These are phyloP conservation scores for Nadsonia fulvescens DNA, from an alignment of 805 yeast genomes.

Conservation along the genomic window DNA sequence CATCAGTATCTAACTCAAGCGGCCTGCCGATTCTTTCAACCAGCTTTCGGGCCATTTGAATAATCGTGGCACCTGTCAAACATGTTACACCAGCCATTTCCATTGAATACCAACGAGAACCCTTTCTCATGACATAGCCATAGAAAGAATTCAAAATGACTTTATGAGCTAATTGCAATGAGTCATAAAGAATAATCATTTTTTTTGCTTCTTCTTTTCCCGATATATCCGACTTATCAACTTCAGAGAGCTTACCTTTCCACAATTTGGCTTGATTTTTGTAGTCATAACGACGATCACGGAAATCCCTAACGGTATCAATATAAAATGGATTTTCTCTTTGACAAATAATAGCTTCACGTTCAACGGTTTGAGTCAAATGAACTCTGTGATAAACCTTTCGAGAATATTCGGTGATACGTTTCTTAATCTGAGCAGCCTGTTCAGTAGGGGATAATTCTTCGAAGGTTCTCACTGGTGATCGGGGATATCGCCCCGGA, in stretches of 20 bases:
- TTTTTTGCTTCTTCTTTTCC: conserved; percentile 79
- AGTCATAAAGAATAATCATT: conserved; percentile 85
- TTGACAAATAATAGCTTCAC: conserved; percentile 92
- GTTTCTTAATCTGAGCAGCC: conserved; percentile 51
- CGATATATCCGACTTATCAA: conserved; percentile 34
- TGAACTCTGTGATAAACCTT: conserved; percentile 72
- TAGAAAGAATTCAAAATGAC: conserved; percentile 92
- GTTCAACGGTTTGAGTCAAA: conserved; percentile 63
- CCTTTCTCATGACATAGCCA: conserved; percentile 98
- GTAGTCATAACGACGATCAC: conserved; percentile 92
- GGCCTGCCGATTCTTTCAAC: conserved; percentile 93
- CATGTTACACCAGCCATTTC: conserved; percentile 99
- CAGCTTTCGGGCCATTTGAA: conserved; percentile 86
- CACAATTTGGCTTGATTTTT: conserved; percentile 86
- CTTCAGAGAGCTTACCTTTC: conserved; percentile 59
- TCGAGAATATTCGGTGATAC: conserved; percentile 67
- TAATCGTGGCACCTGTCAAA: conserved; percentile 92
- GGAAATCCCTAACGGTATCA: conserved; percentile 79
- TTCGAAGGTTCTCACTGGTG: conserved; percentile 34
- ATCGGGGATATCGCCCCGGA: conserved; percentile 43
- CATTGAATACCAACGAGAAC: conserved; percentile 98
- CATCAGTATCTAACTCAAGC: conserved; percentile 92
- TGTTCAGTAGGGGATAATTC: conserved; percentile 66
- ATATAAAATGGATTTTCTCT: conserved; percentile 95
- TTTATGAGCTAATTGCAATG: conserved; percentile 90